Evolutionary conservation across 768 basidiomycete genomes (phyloP).

Genomic region (Dioszegia crocea): DNA sequence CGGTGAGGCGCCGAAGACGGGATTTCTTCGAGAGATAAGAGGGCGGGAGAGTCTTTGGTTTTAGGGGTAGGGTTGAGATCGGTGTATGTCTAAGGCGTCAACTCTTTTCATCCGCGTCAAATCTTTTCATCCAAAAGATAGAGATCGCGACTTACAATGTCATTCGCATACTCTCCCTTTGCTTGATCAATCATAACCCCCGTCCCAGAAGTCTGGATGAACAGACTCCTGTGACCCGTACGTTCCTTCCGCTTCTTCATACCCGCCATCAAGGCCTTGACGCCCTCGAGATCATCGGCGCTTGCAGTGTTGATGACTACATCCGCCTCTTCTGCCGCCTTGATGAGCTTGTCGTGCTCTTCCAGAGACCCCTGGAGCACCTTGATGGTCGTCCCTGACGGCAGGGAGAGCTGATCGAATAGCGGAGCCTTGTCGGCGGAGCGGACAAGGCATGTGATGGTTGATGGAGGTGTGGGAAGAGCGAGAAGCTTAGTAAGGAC

Average conservation of each 20-base stretch:
- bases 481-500: slow-evolving; percentile 23
- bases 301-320: slow-evolving; percentile 41
- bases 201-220: slow-evolving; percentile 47
- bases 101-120: neutral
- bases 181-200: slow-evolving; percentile 41
- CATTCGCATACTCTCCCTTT: slow-evolving; percentile 34
- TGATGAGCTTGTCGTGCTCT: slow-evolving; percentile 35
- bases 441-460: slow-evolving; percentile 37
- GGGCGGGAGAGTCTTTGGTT: slow-evolving; percentile 23
- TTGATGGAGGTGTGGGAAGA: slow-evolving; percentile 23
- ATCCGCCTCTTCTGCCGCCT: slow-evolving; percentile 35
- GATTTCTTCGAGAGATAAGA: slow-evolving; percentile 37
- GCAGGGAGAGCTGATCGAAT: slow-evolving; percentile 23
- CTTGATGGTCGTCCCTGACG: slow-evolving; percentile 15
- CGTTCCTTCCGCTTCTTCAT: slow-evolving; percentile 39
- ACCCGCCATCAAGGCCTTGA: slow-evolving; percentile 42
- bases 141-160: slow-evolving; percentile 33
- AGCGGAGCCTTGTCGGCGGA: slow-evolving; percentile 29
- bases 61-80: slow-evolving; percentile 43
- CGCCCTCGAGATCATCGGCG: slow-evolving; percentile 37
- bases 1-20: slow-evolving; percentile 39
- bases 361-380: slow-evolving; percentile 32
- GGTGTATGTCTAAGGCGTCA: slow-evolving; percentile 37
- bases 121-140: too few species aligned
- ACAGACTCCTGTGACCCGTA: slow-evolving; percentile 42